Base-by-base conservation (phyloP, 228 moss, liverwort and hornwort species). In the Sphagnum fallax region DNA sequence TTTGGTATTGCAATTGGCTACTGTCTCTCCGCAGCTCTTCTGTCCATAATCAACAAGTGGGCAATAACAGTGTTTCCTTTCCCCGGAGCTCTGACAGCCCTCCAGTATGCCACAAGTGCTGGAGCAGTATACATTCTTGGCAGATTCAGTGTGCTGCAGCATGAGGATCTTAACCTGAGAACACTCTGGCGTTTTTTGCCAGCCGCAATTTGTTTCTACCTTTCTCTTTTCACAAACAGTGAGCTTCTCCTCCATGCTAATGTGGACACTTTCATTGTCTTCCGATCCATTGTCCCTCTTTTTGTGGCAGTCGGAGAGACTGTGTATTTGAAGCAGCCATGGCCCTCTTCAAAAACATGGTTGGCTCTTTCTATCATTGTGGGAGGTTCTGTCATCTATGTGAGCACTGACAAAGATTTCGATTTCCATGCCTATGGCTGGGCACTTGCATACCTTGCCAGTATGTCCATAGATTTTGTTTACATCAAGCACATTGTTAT, bases 41-140 rank as follows among this genome's bases (percentile, higher is more conserved):
- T 88, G 61, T 84, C 88, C 52, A 88, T 88, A 68, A 88, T 88
- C 78, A 88, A 88, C 82, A 88, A 88, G 64, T 85, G 84, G 84
- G 88, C 88, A 47, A 80, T 88, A 70, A 85, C 78, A 80, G 85
- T 80, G 57, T 88, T 88, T 70, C 88, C 88, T 2, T 88, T 85
- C 59, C 88, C 88, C 0, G 88, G 84, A 10, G 74, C 80, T 15
- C 88, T 88, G 13, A 88, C 88, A 5, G 88, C 80, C 0, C 77
- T 88, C 8, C 88, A 88, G 51, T 88, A 88, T 76, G 69, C 75
- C 58, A 84, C 85, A 0, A 73, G 85, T 0, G 75, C 88, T 1
- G 65, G 74, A 60, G 85, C 77, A 5, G 88, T 88, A 13, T 49
- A 85, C 48, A 14, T 88, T 48, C 80, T 88, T 6, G 85, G 88